Conservation (phyloP, 2,329 filamentous ascomycete species). For the Calonectria montana region DNA sequence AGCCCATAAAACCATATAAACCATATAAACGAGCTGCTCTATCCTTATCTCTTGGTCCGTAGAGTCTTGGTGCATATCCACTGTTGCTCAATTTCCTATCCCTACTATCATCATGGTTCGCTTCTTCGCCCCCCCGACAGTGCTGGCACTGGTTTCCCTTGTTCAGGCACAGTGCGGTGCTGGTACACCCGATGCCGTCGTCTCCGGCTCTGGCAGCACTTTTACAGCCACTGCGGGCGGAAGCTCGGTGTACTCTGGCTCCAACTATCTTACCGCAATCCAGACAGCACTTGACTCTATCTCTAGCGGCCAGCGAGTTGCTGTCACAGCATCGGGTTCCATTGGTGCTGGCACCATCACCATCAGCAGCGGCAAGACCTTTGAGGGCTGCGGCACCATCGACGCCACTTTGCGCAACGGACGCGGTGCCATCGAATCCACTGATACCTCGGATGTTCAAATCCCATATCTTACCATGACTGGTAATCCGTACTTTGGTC, state of each 20-base stretch:
- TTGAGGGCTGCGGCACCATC: slow-evolving; percentile 70
- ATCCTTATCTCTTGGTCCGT: too few species aligned
- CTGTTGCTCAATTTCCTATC: not conserved
- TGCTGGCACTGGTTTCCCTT: slow-evolving; percentile 55
- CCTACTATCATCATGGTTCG: slow-evolving; percentile 46
- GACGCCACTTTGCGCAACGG: slow-evolving; percentile 55
- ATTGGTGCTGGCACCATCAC: slow-evolving; percentile 64
- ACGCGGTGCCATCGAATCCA: slow-evolving; percentile 65
- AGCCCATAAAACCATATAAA: not conserved
- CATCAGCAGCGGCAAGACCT: slow-evolving; percentile 64
- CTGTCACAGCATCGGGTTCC: slow-evolving; percentile 65
- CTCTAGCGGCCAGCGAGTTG: slow-evolving; percentile 61
- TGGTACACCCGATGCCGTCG: slow-evolving; percentile 57
- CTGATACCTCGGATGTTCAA: slow-evolving; percentile 58
- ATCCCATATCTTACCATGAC: slow-evolving; percentile 70
- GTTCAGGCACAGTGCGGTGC: slow-evolving; percentile 59
- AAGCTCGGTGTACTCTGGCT: slow-evolving; percentile 61
- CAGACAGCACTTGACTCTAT: slow-evolving; percentile 65
- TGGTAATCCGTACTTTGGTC: slow-evolving; percentile 67
- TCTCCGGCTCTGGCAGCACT: slow-evolving; percentile 57
- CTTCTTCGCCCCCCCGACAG: slow-evolving; percentile 50
- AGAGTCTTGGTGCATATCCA: not conserved
- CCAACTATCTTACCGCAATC: slow-evolving; percentile 65
- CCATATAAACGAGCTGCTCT: not conserved
- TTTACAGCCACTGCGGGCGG: slow-evolving; percentile 59